Evolutionary conservation across 2,329 filamentous ascomycete genomes (phyloP).

Genomic region (Calonectria pseudoturangicola): DNA sequence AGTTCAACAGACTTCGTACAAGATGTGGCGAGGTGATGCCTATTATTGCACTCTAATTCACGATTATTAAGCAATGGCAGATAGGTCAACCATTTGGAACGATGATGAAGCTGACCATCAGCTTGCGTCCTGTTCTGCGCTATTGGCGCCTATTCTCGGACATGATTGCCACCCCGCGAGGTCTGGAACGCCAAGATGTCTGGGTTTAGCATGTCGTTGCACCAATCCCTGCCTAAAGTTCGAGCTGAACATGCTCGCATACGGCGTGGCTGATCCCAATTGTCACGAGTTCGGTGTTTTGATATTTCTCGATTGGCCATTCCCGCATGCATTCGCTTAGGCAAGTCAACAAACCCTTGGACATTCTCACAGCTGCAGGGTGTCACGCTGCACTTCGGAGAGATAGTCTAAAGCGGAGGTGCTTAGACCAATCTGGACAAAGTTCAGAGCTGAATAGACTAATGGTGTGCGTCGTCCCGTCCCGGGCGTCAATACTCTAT

Average conservation of each 20-base stretch:
- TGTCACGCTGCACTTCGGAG: not conserved
- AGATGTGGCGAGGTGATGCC: not conserved
- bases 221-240: not conserved
- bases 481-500: too few relatives aligned
- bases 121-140: not conserved
- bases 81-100: not conserved
- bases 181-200: not conserved
- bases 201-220: too few relatives aligned
- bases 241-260: not conserved
- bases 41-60: not conserved
- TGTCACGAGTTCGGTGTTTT: not conserved
- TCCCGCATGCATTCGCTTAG: not conserved
- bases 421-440: too few relatives aligned
- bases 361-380: not conserved
- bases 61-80: not conserved
- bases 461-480: too few relatives aligned
- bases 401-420: not conserved
- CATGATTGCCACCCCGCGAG: not conserved
- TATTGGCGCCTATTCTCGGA: not conserved
- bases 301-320: not conserved
- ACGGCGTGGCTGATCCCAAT: too few relatives aligned
- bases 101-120: not conserved
- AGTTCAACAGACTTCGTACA: not conserved
- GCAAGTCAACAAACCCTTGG: not conserved
- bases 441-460: too few relatives aligned